phyloP scores from a whole-genome alignment of 2,329 filamentous ascomycete species.

The Bipolaris bicolor region DNA sequence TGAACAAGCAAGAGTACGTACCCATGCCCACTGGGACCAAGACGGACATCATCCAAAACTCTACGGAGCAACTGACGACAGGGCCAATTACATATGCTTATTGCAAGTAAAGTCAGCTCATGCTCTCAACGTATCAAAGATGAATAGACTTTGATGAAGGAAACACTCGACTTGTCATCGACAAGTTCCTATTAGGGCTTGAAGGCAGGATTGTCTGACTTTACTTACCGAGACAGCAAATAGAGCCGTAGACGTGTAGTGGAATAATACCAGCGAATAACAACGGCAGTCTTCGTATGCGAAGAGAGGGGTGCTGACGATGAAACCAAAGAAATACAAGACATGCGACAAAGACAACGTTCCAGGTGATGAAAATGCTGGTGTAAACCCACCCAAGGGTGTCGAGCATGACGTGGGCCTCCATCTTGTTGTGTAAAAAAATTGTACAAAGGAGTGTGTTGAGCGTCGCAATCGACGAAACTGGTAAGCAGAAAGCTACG shows the following conservation, averaged over 20 bases:
- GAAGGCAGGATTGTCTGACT: background rate
- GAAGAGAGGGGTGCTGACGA: slow-evolving; percentile 39
- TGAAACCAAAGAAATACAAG: slow-evolving; percentile 32
- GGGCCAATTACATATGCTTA: slow-evolving; percentile 35
- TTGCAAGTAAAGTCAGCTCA: background rate
- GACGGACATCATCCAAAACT: slow-evolving; percentile 46
- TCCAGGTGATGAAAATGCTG: slow-evolving; percentile 28
- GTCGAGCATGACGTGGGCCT: slow-evolving; percentile 17
- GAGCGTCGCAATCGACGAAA: slow-evolving; percentile 7
- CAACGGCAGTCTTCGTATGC: slow-evolving; percentile 40
- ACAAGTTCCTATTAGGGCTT: background rate
- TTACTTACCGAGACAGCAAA: slow-evolving; percentile 23
- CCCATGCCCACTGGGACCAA: slow-evolving; percentile 38
- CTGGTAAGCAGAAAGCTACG: background rate
- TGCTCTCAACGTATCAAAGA: background rate
- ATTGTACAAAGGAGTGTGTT: slow-evolving; percentile 9
- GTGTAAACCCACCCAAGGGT: slow-evolving; percentile 28
- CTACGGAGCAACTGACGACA: slow-evolving; percentile 31
- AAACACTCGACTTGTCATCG: background rate
- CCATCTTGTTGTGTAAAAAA: slow-evolving; percentile 19
- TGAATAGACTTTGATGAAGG: background rate
- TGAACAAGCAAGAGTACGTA: background rate
- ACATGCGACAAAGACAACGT: slow-evolving; percentile 17
- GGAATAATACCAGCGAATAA: slow-evolving; percentile 33
- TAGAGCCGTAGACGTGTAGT: slow-evolving; percentile 36